Evolutionary conservation across 2,329 filamentous ascomycete genomes (phyloP), one percentile per base, ranked within the genome.

Genomic region (Cladosporium sp.): DNA sequence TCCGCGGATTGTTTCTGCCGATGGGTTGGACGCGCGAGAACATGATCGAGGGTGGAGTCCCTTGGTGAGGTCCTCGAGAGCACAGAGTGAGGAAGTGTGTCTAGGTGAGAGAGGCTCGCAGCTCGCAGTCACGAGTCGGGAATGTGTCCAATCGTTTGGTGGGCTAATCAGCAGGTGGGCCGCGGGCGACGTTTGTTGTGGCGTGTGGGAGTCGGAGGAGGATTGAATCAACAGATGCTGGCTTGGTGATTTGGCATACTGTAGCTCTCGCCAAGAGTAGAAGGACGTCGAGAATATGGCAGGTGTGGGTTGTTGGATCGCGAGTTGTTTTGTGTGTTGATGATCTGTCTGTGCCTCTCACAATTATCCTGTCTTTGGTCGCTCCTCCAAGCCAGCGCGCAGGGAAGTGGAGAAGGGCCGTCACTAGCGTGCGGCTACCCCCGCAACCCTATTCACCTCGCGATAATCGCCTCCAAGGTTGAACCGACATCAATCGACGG

Each of bases 91-190:
- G 19, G 13, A 29, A 12, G 13, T 27, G 22, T 27, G 22, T 27
- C 22, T 27, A n/a, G 18, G 9, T 38, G 7, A 20, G 7, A 9
- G 18, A 13, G 27, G 45, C 15, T 29, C 15, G 42, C 16, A 38
- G 43, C 15, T 32, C 18, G 45, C 18, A 32, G 45, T 40, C 45
- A 48, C 45, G 45, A 48, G 45, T 27, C 36, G 25, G 18, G 27
- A 20, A 38, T 40, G 45, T 39, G 45, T 19, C 45, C 33, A 32
- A 40, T 27, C 45, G 36, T n/a, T n/a, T 16, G 32, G 29, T 48
- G 25, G 45, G 27, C 22, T 7, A n/a, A n/a, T 27, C 22, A 32
- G 20, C n/a, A 48, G 45, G 45, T 33, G 33, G 45, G 45, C 36
- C 40, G 45, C 27, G 29, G 45, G 30, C 30, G 8, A n/a, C 8